Evolutionary conservation across 148 eudicot genomes (phyloP).

Genomic region (Pouteria glomerata): DNA sequence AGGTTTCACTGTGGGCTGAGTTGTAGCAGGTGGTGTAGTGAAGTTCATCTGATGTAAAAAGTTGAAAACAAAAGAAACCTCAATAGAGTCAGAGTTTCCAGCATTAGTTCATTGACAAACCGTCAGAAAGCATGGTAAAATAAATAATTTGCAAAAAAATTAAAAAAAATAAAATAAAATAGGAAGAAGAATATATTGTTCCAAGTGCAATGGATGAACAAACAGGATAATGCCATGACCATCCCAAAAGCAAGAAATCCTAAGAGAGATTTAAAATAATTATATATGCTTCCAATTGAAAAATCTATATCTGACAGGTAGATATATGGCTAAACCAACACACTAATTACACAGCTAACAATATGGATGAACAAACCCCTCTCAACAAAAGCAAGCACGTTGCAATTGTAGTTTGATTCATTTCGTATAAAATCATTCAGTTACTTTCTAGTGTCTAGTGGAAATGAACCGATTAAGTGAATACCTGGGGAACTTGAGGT

Average conservation of each 20-base stretch:
- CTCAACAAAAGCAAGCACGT: too few relatives aligned
- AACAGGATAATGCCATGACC: background rate
- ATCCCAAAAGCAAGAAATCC: background rate
- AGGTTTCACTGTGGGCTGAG: constrained; percentile 67
- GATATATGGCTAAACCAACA: background rate
- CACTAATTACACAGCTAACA: background rate
- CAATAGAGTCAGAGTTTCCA: background rate
- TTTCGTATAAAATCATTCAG: background rate
- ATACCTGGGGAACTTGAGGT: constrained; percentile 57
- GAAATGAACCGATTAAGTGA: background rate
- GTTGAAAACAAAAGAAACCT: constrained; percentile 9
- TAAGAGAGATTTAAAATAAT: background rate
- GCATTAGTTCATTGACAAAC: background rate
- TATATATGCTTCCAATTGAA: background rate
- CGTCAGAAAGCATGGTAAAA: background rate
- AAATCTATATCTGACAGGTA: background rate
- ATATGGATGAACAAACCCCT: background rate
- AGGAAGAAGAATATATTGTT: background rate
- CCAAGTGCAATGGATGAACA: background rate
- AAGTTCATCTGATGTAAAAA: constrained; percentile 40
- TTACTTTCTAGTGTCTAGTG: background rate
- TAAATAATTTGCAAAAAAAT: background rate
- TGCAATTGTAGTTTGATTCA: background rate
- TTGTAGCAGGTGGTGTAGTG: constrained; percentile 44
- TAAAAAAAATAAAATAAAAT: background rate